Percentiles rank a stretch among this genome's conserved stretches.
Evolutionary conservation across 805 yeast genomes (phyloP).

Genomic region (Schwanniomyces yamadae): DNA sequence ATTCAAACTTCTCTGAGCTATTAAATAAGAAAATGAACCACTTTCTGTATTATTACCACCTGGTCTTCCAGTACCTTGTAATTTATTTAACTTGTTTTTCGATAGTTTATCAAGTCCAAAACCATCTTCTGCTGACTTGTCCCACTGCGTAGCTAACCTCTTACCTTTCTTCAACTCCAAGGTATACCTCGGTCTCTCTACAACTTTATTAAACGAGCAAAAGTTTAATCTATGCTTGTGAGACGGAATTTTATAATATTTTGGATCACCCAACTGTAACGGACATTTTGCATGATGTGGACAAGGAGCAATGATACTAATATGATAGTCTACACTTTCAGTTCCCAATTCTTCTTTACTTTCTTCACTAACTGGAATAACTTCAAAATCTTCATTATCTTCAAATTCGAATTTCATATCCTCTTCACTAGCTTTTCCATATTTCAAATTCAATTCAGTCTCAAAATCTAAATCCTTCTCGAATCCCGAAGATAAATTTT

Average conservation of each 20-base stretch:
- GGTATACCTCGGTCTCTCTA: constrained; percentile 76
- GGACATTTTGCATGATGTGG: constrained; percentile 87
- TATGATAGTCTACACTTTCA: constrained; percentile 45
- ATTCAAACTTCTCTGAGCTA: constrained; percentile 57
- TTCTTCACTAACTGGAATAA: constrained; percentile 19
- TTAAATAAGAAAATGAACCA: constrained; percentile 72
- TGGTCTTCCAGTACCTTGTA: constrained; percentile 77
- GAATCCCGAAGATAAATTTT: constrained; percentile 7
- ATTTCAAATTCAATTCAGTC: constrained; percentile 34
- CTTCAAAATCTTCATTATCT: constrained; percentile 28
- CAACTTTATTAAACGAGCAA: constrained; percentile 71
- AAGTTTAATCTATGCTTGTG: constrained; percentile 64
- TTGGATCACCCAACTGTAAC: constrained; percentile 73
- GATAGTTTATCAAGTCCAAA: constrained; percentile 46
- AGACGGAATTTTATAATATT: constrained; percentile 53
- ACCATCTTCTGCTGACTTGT: constrained; percentile 50
- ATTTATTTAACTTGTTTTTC: constrained; percentile 29
- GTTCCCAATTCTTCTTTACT: constrained; percentile 7
- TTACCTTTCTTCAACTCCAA: constrained; percentile 84
- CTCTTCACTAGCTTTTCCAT: constrained; percentile 41
- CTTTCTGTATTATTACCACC: constrained; percentile 68
- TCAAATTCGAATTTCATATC: constrained; percentile 52
- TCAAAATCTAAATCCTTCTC: constrained; percentile 16
- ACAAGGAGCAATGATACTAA: constrained; percentile 84
- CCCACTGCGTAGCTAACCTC: constrained; percentile 72